Percentiles rank a stretch among this genome's conserved stretches.
Conservation (phyloP, 805 yeast species). For the Saitoella complicata region DNA sequence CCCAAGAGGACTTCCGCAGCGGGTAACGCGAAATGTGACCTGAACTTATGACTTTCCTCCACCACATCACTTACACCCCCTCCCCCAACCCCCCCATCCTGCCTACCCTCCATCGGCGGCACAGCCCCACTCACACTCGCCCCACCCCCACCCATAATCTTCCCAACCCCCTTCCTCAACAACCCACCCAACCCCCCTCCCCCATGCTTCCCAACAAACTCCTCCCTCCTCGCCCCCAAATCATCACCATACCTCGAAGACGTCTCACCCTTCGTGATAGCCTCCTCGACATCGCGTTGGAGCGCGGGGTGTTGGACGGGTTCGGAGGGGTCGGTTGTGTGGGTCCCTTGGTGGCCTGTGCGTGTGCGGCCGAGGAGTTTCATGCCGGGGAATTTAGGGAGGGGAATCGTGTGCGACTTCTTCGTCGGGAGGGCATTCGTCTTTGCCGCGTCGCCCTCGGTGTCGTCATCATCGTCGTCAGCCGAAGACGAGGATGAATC, state of each 20-base stretch:
- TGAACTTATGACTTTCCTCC: constrained; percentile 22
- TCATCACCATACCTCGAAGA: too few relatives aligned
- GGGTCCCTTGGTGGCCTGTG: too few relatives aligned
- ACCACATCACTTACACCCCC: neutral
- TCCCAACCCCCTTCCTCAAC: neutral
- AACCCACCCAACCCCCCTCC: neutral
- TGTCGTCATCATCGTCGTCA: too few relatives aligned
- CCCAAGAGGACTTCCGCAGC: constrained; percentile 39
- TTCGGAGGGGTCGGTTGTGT: too few relatives aligned
- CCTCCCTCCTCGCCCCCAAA: neutral
- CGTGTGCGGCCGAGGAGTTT: too few relatives aligned
- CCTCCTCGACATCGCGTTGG: too few relatives aligned
- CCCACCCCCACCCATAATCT: neutral
- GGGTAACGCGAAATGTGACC: constrained; percentile 47
- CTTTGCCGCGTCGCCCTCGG: too few relatives aligned
- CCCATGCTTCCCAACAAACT: neutral
- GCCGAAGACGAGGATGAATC: neutral
- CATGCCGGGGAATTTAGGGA: too few relatives aligned
- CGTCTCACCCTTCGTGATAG: too few relatives aligned
- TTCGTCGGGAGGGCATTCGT: too few relatives aligned
- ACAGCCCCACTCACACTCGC: constrained; percentile 27
- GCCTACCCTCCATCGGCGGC: constrained; percentile 33
- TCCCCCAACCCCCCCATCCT: constrained; percentile 14
- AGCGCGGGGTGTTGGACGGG: too few relatives aligned
- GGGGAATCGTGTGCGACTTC: too few relatives aligned